Evolutionary conservation across 768 basidiomycete species (phyloP), one percentile per base, ranked within the genome.

Genomic region (Mycena capillaripes): DNA sequence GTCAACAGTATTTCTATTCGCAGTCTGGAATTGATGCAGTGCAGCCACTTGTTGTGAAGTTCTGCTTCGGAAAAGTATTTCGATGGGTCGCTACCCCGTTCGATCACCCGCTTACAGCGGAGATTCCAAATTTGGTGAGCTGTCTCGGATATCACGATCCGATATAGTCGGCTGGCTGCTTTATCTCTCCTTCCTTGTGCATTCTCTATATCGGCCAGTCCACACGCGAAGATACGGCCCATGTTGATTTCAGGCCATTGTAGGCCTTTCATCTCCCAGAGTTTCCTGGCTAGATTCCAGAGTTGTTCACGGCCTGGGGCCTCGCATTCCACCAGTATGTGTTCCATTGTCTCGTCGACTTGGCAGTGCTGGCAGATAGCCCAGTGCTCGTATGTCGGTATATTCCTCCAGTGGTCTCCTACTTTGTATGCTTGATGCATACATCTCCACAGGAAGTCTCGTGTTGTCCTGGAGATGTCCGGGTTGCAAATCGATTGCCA

Each of bases 71-170:
- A n/a, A 6, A 30, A 25, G 17, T 44, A 65, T 19, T 25, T 55
- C 0, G 42, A 29, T 29, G 62, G 63, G 21, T 65, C 46, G 17
- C 61, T 46, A 0, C 62, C 66, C 5, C 48, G 32, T 4, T 60
- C 34, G 16, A 78, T 78, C 19, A 69, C 63, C 16, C 72, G 23
- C 14, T 71, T 69, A 53, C 75, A 75, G 17, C 77, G 53, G 48
- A 74, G 19, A 44, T 56, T 63, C 77, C 77, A 78, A 2, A 77
- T 77, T 6, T 73, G 74, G 58, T 75, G 64, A 0, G 76, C 76
- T 0, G 75, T 66, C 61, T 78, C 76, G 48, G 77, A 71, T 7
- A 78, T 64, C 9, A 75, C 27, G 2, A 75, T 77, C 30, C 64
- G 57, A 40, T 58, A 69, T 6, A 76, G 64, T 21, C 76, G 36